Conservation (phyloP, 2,329 filamentous ascomycete species). For the Ophiocordyceps camponoti-floridani region DNA sequence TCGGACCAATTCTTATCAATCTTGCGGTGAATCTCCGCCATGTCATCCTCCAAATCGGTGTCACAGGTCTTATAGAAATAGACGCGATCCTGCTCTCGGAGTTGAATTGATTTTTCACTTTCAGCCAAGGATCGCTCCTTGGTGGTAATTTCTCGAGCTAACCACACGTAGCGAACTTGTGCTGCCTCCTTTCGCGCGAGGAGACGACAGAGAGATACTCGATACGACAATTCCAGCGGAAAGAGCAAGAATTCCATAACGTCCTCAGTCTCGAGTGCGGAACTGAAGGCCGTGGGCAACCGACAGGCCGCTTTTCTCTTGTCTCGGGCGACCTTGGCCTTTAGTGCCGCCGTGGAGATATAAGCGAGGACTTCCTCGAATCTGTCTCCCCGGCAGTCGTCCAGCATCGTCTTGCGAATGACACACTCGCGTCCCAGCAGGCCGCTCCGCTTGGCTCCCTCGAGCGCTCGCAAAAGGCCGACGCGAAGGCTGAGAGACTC, state of each 20-base stretch:
- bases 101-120: conserved; percentile 28
- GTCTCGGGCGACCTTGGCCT: conserved; percentile 39
- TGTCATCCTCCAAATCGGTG: conserved; percentile 17
- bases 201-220: conserved; percentile 40
- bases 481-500: conserved; percentile 83
- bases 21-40: conserved; percentile 35
- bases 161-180: conserved; percentile 39
- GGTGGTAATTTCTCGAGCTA: conserved; percentile 43
- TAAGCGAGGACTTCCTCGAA: conserved; percentile 71
- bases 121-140: conserved; percentile 42
- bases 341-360: conserved; percentile 71
- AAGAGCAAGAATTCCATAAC: conserved; percentile 42
- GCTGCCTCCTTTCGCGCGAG: conserved; percentile 42
- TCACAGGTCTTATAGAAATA: conserved; percentile 10
- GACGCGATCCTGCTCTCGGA: conserved; percentile 8
- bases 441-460: conserved; percentile 77
- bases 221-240: conserved; percentile 57
- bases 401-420: conserved; percentile 84
- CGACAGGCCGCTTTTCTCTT: conserved; percentile 9
- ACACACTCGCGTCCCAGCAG: conserved; percentile 62
- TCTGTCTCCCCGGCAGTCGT: conserved; percentile 85
- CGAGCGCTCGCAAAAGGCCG: conserved; percentile 63
- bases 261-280: conserved; percentile 40
- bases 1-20: conserved; percentile 65
- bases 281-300: conserved; percentile 29